These are phyloP conservation scores for Plasmodium vivax DNA, from an alignment of 169 alveolate genomes.

Conservation along the genomic window DNA sequence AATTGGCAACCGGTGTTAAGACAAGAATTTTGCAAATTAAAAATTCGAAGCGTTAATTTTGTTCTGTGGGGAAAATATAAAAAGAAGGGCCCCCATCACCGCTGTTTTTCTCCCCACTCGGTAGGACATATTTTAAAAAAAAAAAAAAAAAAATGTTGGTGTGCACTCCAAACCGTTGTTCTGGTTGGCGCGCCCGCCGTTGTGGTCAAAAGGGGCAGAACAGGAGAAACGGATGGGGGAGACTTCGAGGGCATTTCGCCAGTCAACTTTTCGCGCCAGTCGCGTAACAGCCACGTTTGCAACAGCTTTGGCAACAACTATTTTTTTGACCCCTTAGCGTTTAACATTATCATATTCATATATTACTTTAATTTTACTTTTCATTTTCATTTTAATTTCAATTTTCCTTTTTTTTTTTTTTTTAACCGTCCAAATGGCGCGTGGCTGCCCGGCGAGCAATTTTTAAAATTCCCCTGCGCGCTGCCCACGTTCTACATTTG, in stretches of 20 bases:
- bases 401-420: background rate
- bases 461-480: background rate
- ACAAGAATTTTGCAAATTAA: background rate
- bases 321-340: background rate
- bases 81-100: background rate
- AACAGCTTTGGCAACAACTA: background rate
- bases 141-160: background rate
- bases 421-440: background rate
- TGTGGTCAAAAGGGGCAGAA: background rate
- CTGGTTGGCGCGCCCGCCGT: background rate
- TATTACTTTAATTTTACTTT: background rate
- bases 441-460: background rate
- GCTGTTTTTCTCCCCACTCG: background rate
- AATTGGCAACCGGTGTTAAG: background rate
- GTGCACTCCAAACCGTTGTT: background rate
- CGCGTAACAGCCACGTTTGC: background rate
- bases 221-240: background rate
- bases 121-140: background rate
- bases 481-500: background rate
- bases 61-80: background rate
- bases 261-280: background rate
- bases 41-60: background rate
- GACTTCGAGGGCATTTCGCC: background rate
- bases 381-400: background rate
- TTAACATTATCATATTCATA: background rate